Percentiles rank a stretch among this genome's conserved stretches.
Conservation (phyloP, 177 flowering plant species). For the Telopea speciosissima region DNA sequence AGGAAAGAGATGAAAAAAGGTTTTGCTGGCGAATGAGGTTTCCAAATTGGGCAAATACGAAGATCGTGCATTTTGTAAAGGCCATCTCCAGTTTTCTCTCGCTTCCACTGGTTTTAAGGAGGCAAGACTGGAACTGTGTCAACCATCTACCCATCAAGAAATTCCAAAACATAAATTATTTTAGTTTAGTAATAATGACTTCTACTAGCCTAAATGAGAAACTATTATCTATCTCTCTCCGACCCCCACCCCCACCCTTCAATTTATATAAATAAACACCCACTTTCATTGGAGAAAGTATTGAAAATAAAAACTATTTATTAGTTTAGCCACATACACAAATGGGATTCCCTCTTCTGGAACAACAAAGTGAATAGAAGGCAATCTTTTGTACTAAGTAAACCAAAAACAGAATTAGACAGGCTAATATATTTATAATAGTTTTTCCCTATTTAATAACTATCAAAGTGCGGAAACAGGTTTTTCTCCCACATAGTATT, state of each 20-base stretch:
- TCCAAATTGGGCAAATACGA: conserved; percentile 6
- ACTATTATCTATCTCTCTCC: neutral
- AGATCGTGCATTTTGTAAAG: conserved; percentile 7
- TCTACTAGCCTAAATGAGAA: neutral
- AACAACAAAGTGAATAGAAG: too few species aligned
- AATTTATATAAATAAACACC: too few species aligned
- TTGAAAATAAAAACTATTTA: neutral
- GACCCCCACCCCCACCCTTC: too few species aligned
- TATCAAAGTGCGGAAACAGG: too few species aligned
- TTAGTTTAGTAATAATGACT: neutral
- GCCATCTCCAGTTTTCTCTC: neutral
- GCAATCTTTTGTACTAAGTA: too few species aligned
- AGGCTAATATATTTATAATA: too few species aligned
- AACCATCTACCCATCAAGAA: neutral
- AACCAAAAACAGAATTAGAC: too few species aligned
- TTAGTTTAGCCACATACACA: neutral
- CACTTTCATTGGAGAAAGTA: neutral
- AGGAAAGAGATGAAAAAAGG: neutral
- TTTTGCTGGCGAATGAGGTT: neutral
- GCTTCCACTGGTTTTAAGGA: neutral
- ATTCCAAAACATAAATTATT: neutral
- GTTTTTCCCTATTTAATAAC: too few species aligned
- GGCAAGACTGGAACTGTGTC: neutral
- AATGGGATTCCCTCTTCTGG: neutral
- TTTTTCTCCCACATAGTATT: too few species aligned